Evolutionary conservation across 2,329 filamentous ascomycete species (phyloP).

Genomic region (Talaromyces sp.): DNA sequence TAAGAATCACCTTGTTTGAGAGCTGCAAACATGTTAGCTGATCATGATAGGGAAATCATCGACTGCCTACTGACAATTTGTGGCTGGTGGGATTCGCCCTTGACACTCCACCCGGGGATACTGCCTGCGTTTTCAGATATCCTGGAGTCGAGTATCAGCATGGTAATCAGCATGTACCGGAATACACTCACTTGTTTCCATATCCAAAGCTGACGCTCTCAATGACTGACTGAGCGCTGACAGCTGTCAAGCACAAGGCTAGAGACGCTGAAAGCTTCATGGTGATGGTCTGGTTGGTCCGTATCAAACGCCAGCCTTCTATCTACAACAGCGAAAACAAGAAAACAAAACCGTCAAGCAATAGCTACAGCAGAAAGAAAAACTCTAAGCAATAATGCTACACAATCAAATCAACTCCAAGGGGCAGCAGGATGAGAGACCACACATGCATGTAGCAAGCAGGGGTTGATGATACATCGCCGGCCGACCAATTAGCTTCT

Average conservation of each 20-base stretch:
- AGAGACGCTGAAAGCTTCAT: constrained; percentile 39
- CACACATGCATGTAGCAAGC: constrained; percentile 5
- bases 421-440: background rate
- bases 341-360: background rate
- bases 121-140: constrained; percentile 53
- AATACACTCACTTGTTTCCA: constrained; percentile 49
- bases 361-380: background rate
- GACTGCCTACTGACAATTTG: constrained; percentile 39
- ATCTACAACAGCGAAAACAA: background rate
- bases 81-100: constrained; percentile 51
- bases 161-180: background rate
- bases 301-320: background rate
- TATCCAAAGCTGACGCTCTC: constrained; percentile 75
- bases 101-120: constrained; percentile 53
- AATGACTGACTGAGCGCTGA: constrained; percentile 61
- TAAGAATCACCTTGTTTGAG: constrained; percentile 88
- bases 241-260: constrained; percentile 44
- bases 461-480: constrained; percentile 3
- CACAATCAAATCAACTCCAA: background rate
- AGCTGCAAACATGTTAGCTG: constrained; percentile 41
- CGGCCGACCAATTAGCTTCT: constrained; percentile 10
- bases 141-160: constrained; percentile 31
- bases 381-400: background rate
- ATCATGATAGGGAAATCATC: background rate
- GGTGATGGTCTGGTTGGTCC: constrained; percentile 29